phyloP scores from a whole-genome alignment of 305 asterid species.

The Andrographis paniculata region DNA sequence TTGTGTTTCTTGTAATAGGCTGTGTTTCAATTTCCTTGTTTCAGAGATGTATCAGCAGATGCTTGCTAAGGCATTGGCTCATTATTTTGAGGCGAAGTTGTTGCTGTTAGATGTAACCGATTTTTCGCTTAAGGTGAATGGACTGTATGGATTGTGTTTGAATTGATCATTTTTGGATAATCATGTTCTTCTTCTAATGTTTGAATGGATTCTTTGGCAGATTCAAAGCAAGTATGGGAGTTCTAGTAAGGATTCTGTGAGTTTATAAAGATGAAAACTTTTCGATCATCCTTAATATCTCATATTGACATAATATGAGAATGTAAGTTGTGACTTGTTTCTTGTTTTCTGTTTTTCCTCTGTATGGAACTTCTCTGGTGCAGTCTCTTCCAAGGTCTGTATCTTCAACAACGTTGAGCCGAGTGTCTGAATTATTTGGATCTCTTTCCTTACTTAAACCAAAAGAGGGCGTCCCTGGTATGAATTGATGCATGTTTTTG shows the following conservation, averaged over 20 bases:
- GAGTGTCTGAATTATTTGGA: conserved; percentile 46
- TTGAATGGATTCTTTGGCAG: conserved; percentile 23
- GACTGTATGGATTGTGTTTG: neutral
- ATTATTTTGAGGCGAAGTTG: conserved; percentile 71
- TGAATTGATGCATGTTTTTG: neutral
- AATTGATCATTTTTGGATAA: neutral
- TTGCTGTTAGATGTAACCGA: conserved; percentile 68
- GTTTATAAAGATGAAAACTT: no score
- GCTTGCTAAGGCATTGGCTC: conserved; percentile 89
- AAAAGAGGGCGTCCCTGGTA: conserved; percentile 42
- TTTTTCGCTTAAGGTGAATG: conserved; percentile 68
- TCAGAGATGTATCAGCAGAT: conserved; percentile 76
- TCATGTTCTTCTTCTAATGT: conserved; percentile 2
- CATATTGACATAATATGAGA: no score
- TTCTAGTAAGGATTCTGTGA: conserved; percentile 30
- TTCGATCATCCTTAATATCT: no score
- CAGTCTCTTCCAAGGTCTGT: conserved; percentile 46
- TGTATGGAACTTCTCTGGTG: conserved; percentile 10
- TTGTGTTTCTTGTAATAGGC: neutral
- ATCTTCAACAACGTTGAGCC: conserved; percentile 45
- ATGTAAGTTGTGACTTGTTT: neutral
- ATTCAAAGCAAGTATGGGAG: conserved; percentile 58
- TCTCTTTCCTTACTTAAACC: conserved; percentile 29
- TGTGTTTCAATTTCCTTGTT: conserved; percentile 5
- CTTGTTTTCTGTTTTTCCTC: neutral